Percentiles rank a stretch among this genome's conserved stretches.
These are phyloP conservation scores for Beauveria rudraprayagi DNA, from an alignment of 2,329 filamentous ascomycete species.

Conservation along the genomic window DNA sequence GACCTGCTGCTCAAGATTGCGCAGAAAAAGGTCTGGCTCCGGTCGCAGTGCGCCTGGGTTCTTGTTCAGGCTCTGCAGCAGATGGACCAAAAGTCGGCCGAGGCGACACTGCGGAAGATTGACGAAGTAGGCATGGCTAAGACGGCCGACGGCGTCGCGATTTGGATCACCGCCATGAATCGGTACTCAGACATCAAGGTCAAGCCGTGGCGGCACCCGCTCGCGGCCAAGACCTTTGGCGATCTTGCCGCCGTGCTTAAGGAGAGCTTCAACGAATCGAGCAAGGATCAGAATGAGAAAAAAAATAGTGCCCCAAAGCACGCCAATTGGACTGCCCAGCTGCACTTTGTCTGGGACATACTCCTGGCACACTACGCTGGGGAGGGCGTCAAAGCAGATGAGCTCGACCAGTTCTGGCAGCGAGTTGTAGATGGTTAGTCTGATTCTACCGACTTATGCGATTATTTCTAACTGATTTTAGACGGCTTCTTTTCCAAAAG, in stretches of 20 bases:
- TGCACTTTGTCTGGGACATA: slow-evolving; percentile 83
- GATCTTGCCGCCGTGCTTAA: slow-evolving; percentile 71
- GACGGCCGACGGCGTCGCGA: slow-evolving; percentile 80
- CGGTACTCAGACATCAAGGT: slow-evolving; percentile 55
- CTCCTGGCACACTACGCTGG: slow-evolving; percentile 52
- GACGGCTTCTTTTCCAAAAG: slow-evolving; percentile 75
- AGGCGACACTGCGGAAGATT: slow-evolving; percentile 55
- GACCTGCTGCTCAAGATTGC: slow-evolving; percentile 66
- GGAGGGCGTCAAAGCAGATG: slow-evolving; percentile 28
- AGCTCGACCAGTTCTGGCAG: slow-evolving; percentile 75
- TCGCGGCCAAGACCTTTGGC: slow-evolving; percentile 59
- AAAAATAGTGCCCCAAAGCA: slow-evolving; percentile 44
- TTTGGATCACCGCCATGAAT: slow-evolving; percentile 69
- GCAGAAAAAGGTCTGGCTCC: slow-evolving; percentile 78
- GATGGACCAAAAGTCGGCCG: slow-evolving; percentile 49
- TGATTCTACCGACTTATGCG: background rate
- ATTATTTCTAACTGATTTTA: slow-evolving; percentile 28
- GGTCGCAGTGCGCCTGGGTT: slow-evolving; percentile 79
- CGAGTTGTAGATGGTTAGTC: slow-evolving; percentile 74
- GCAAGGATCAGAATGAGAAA: slow-evolving; percentile 34
- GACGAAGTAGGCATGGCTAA: slow-evolving; percentile 59
- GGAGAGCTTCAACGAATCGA: slow-evolving; percentile 54
- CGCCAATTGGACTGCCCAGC: slow-evolving; percentile 68
- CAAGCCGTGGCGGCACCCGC: slow-evolving; percentile 71
- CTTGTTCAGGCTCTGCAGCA: slow-evolving; percentile 65